phyloP scores from a whole-genome alignment of 495 filamentous ascomycete species.

The Penicillium maclennaniae region DNA sequence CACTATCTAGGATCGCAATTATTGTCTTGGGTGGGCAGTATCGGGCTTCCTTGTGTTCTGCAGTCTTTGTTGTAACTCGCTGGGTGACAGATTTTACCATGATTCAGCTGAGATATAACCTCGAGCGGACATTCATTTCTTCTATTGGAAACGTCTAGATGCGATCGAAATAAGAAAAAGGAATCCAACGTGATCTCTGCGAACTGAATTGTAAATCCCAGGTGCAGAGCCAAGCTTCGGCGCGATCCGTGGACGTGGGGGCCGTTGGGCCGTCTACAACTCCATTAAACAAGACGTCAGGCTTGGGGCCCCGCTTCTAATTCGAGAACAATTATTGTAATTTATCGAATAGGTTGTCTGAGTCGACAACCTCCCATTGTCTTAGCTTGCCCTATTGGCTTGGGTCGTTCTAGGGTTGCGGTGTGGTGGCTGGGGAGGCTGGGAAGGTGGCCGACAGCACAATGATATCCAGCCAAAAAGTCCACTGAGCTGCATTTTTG shows the following conservation, averaged over 20 bases:
- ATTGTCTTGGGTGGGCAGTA: constrained; percentile 1
- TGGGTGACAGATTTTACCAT: neutral
- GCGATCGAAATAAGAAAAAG: neutral
- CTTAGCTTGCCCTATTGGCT: constrained; percentile 23
- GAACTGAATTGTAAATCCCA: neutral
- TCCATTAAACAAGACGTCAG: constrained; percentile 3
- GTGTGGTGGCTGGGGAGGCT: constrained; percentile 31
- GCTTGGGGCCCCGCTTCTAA: neutral
- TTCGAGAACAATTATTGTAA: constrained; percentile 6
- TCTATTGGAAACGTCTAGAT: no score
- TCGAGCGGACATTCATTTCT: neutral
- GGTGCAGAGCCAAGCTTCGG: constrained; percentile 16
- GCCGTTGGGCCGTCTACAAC: constrained; percentile 12
- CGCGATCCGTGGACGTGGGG: constrained; percentile 5
- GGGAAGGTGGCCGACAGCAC: constrained; percentile 21
- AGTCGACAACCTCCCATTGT: constrained; percentile 14
- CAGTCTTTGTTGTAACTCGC: neutral
- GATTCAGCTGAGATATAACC: neutral
- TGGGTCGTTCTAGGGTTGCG: neutral
- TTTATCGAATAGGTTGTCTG: constrained; percentile 18
- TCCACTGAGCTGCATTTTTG: constrained; percentile 12
- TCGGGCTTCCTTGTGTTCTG: neutral
- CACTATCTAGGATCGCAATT: constrained; percentile 5
- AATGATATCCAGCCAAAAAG: constrained; percentile 26
- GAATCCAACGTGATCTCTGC: neutral